Base-by-base conservation (phyloP, 768 basidiomycete genomes). In the Hericium erinaceus region DNA sequence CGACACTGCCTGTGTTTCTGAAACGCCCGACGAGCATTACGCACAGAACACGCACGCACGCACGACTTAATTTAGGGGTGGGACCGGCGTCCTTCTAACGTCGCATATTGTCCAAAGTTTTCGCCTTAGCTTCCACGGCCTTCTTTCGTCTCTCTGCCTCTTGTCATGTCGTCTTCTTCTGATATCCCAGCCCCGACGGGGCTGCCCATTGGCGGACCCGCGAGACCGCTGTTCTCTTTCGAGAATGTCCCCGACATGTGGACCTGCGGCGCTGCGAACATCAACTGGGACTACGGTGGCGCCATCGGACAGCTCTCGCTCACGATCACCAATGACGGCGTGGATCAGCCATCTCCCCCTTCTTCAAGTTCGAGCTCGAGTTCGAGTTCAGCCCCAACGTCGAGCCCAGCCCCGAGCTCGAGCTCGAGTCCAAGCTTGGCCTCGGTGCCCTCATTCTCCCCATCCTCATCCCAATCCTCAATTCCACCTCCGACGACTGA, bases 241-340 rank as follows among this genome's bases (percentile, higher is more conserved):
- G 44, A n/a, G 12, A 11, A n/a, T 15, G n/a, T 20, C n/a, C 44
- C 44, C 4, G 44, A 46, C n/a, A 46, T 75, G 70, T 70, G 62
- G 11, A 69, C 74, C 28, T 77, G 76, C 61, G 61, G 60, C 1
- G 56, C 68, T 16, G 67, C 65, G 7, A 52, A 61, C 10, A 65
- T 78, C 59, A 54, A n/a, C 20, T 70, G 68, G 69, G 15, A 10
- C 0, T 70, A 66, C 52, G 33, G 9, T 11, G 54, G 51, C 15
- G 61, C 71, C 4, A 39, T 64, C 16, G 59, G 44, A 8, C 24
- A 66, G 1, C 49, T 79, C 24, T 57, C 63, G 6, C 54, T 81
- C n/a, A 68, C 68, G 56, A 68, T 79, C 39, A 72, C 73, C 51
- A 77, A 80, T 57, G n/a, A 64, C 50, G 68, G 65, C 18, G 72